Evolutionary conservation across 2,329 filamentous ascomycete genomes (phyloP).

Genomic region (Davidsoniella neocaledoniae): DNA sequence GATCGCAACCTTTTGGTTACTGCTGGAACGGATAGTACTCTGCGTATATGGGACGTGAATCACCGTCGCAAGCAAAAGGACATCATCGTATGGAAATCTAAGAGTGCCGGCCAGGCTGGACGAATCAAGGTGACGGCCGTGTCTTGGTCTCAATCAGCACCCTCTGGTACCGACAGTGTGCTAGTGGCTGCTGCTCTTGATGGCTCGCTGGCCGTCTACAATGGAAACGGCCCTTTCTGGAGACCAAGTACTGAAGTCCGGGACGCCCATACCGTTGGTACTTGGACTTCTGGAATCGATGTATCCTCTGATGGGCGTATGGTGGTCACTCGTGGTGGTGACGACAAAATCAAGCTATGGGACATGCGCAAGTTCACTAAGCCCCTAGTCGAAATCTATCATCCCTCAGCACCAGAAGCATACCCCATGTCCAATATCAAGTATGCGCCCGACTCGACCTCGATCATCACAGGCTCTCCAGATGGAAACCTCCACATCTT

Average conservation of each 20-base stretch:
- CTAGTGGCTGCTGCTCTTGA: conserved; percentile 74
- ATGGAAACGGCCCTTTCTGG: conserved; percentile 70
- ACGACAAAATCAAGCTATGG: conserved; percentile 90
- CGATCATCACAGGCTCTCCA: conserved; percentile 76
- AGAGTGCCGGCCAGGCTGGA: conserved; percentile 70
- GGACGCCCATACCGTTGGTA: conserved; percentile 65
- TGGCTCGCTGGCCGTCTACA: conserved; percentile 82
- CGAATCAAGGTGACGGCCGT: conserved; percentile 89
- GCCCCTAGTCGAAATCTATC: conserved; percentile 62
- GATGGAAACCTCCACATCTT: conserved; percentile 80
- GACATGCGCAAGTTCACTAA: conserved; percentile 91
- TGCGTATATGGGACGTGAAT: conserved; percentile 95
- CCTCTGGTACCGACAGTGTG: conserved; percentile 61
- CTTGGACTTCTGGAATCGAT: conserved; percentile 85
- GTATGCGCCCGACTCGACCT: conserved; percentile 71
- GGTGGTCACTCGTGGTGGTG: conserved; percentile 78
- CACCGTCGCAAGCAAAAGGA: conserved; percentile 79
- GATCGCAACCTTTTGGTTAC: conserved; percentile 76
- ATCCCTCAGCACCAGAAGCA: conserved; percentile 67
- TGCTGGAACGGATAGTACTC: conserved; percentile 82
- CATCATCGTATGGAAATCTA: conserved; percentile 90
- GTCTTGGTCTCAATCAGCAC: conserved; percentile 55
- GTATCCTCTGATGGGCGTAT: conserved; percentile 82
- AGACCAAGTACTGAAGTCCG: conserved; percentile 69
- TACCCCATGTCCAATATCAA: conserved; percentile 75